Evolutionary conservation across 169 alveolate species (phyloP).

Genomic region (Plasmodium coatneyi): DNA sequence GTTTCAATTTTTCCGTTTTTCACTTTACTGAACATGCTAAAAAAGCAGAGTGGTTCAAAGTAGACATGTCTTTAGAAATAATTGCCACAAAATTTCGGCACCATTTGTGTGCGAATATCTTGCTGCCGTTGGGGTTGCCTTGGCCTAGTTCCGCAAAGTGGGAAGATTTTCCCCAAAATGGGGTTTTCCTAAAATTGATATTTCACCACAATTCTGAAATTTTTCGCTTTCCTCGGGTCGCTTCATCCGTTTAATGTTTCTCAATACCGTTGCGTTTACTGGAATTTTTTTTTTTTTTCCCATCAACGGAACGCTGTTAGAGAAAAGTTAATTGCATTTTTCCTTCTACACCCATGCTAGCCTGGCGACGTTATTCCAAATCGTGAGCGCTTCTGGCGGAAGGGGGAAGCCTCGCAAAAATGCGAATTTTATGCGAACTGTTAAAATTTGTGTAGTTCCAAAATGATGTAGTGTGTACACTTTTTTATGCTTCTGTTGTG

Average conservation of each 20-base stretch:
- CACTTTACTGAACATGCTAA: background rate
- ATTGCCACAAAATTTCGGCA: background rate
- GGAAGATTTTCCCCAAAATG: background rate
- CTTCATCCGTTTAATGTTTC: background rate
- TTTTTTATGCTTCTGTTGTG: background rate
- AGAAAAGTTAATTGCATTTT: background rate
- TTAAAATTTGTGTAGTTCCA: background rate
- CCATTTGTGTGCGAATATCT: constrained; percentile 9
- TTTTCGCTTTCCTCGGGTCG: background rate
- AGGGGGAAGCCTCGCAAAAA: background rate
- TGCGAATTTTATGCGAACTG: background rate
- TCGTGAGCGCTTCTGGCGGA: background rate
- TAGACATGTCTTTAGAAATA: constrained; percentile 32
- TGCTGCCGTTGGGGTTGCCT: background rate
- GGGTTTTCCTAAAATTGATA: background rate
- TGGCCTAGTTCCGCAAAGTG: background rate
- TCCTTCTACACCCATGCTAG: background rate
- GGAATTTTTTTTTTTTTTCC: background rate
- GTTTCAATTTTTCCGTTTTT: background rate
- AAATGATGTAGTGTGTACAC: background rate
- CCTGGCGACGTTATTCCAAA: background rate
- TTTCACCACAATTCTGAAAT: background rate
- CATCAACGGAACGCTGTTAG: background rate
- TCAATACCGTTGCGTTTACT: background rate
- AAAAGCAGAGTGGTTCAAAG: constrained; percentile 2